phyloP scores from a whole-genome alignment of 2,329 filamentous ascomycete genomes.

The Xylaria sp. region DNA sequence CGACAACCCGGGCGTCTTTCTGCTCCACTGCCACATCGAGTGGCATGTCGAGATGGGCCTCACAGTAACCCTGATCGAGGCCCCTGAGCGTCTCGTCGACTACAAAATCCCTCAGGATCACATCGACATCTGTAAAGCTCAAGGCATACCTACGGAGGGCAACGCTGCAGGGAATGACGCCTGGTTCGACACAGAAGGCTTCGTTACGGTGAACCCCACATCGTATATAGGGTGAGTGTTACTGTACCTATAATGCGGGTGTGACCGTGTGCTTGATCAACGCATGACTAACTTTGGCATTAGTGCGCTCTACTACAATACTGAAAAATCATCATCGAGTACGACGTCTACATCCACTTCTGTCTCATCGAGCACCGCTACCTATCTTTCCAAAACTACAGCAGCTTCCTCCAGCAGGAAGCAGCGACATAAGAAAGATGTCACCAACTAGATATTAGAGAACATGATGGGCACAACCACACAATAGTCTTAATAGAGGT shows the following conservation, averaged over 20 bases:
- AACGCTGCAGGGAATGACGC: slow-evolving; percentile 65
- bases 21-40: slow-evolving; percentile 66
- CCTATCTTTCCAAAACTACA: background rate
- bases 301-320: slow-evolving; percentile 16
- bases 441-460: slow-evolving; percentile 7
- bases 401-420: background rate
- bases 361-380: background rate
- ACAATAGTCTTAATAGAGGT: too few relatives aligned
- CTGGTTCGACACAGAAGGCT: slow-evolving; percentile 38
- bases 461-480: too few relatives aligned
- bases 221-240: slow-evolving; percentile 36
- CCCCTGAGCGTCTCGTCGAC: slow-evolving; percentile 60
- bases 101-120: slow-evolving; percentile 65
- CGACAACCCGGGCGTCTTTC: slow-evolving; percentile 59
- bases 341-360: background rate
- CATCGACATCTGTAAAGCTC: slow-evolving; percentile 51
- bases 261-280: background rate
- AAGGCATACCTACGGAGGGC: slow-evolving; percentile 57
- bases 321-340: background rate
- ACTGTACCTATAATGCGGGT: background rate
- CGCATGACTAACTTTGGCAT: background rate
- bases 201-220: slow-evolving; percentile 40
- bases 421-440: background rate
- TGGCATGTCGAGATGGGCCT: slow-evolving; percentile 68
- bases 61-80: slow-evolving; percentile 60